These are phyloP conservation scores for Cerrena zonata DNA, from an alignment of 1,284 basidiomycete genomes.

Conservation along the genomic window DNA sequence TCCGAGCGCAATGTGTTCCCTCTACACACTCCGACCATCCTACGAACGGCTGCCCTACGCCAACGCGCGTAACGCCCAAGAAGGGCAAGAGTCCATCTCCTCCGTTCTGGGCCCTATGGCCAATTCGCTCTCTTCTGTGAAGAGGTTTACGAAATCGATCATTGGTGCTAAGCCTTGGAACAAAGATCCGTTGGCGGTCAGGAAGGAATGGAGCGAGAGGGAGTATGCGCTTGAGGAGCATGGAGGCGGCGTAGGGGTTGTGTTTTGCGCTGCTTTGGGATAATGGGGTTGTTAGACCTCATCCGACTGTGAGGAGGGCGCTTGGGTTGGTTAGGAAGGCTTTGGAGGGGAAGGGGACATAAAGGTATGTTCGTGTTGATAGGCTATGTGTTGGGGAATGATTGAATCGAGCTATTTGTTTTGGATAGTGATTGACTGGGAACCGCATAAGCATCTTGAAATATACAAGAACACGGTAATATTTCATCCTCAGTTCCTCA, in stretches of 20 bases:
- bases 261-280: slow-evolving; percentile 43
- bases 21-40: slow-evolving; percentile 51
- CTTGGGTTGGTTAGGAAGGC: slow-evolving; percentile 41
- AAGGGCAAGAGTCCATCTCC: slow-evolving; percentile 48
- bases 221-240: slow-evolving; percentile 40
- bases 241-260: slow-evolving; percentile 37
- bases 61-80: slow-evolving; percentile 39
- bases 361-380: slow-evolving; percentile 25
- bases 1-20: slow-evolving; percentile 45
- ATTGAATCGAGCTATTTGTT: neutral
- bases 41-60: slow-evolving; percentile 50
- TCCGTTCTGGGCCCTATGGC: slow-evolving; percentile 56
- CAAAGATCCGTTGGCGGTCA: slow-evolving; percentile 43
- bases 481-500: slow-evolving; percentile 13
- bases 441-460: slow-evolving; percentile 47
- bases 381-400: neutral
- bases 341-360: slow-evolving; percentile 46
- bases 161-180: slow-evolving; percentile 44
- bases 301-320: slow-evolving; percentile 46
- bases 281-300: slow-evolving; percentile 44
- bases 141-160: slow-evolving; percentile 44
- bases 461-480: slow-evolving; percentile 46
- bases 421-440: slow-evolving; percentile 50
- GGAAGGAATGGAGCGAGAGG: slow-evolving; percentile 43
- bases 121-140: slow-evolving; percentile 37